Base-by-base conservation (phyloP, 2,329 filamentous ascomycete species). In the Ceratocystiopsis minuta region DNA sequence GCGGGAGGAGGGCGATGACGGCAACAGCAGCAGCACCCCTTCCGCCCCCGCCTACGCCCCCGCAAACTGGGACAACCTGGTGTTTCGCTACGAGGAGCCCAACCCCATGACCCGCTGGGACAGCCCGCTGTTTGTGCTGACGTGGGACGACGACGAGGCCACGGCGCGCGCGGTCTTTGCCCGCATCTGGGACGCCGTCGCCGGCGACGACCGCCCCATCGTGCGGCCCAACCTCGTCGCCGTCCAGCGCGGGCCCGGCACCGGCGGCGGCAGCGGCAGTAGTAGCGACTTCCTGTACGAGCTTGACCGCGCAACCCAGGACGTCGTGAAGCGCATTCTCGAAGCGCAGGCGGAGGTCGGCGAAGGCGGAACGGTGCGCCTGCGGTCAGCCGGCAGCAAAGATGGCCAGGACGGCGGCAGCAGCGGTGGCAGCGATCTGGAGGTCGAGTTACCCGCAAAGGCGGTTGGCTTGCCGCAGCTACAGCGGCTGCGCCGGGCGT, bases 51-150 rank as follows among this genome's bases (percentile, higher is more conserved):
- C 68, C 0, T 76, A 77, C 48, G 63, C 65, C 36, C 61, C 60
- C 1, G 62, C 57, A 15, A 79, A 82, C 54, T 84, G 82, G 66
- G 80, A 86, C 48, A 85, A 86, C 51, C 67, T 87, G 12, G 73
- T 85, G 32, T 88, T 84, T 55, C 68, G 83, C 42, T 87, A 87
- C 55, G 83, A 92, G 58, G 83, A 92, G 59, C 83, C 84, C 14
- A 90, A 88, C 55, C 73, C 78, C 17, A 87, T 88, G 80, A 78
- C 72, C 3, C 65, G 82, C 36, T 92, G 84, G 84, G 83, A 92
- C 56, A 80, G 78, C 42, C 83, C 84, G 2, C 67, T 90, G 3
- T 90, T 88, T 59, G 80, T 80, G 4, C 67, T 90, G 0, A 68
- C 84, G 12, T 82, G 78, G 67, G 78, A 86, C 37, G 84, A 92